phyloP scores from a whole-genome alignment of 495 filamentous ascomycete species.

The Neurospora discreta region DNA sequence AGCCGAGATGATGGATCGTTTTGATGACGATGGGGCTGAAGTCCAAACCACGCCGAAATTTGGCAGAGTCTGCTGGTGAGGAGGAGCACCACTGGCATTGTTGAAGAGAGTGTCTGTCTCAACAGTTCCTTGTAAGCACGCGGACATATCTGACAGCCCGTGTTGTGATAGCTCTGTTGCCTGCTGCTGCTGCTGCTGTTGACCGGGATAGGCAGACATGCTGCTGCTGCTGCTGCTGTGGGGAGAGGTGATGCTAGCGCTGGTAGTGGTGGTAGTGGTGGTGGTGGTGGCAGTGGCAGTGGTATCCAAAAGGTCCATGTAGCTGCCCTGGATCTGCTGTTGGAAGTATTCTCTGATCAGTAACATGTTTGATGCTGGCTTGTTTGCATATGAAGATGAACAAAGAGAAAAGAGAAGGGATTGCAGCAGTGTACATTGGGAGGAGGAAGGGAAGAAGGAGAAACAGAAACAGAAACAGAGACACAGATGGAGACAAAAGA shows the following conservation, averaged over 20 bases:
- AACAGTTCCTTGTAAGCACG: neutral
- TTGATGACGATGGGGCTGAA: neutral
- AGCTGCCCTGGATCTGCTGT: neutral
- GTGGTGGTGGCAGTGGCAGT: neutral
- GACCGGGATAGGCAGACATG: neutral
- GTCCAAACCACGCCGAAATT: neutral
- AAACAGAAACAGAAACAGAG: neutral
- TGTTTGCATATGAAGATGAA: neutral
- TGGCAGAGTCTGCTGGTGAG: neutral
- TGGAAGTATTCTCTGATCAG: neutral
- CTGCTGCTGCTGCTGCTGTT: neutral
- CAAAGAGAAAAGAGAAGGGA: neutral
- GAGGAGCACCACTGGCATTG: neutral
- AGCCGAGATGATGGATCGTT: neutral
- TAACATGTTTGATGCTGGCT: neutral
- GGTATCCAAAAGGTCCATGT: neutral
- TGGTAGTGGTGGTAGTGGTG: neutral
- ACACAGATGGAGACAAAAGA: neutral
- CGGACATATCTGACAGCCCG: neutral
- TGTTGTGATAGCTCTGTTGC: neutral
- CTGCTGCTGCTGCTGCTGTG: neutral
- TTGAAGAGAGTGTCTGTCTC: neutral
- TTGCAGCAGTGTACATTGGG: neutral
- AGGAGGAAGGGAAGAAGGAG: neutral
- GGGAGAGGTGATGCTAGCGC: neutral